phyloP scores from a whole-genome alignment of 331 rosid genomes.

The Telfairia occidentalis region DNA sequence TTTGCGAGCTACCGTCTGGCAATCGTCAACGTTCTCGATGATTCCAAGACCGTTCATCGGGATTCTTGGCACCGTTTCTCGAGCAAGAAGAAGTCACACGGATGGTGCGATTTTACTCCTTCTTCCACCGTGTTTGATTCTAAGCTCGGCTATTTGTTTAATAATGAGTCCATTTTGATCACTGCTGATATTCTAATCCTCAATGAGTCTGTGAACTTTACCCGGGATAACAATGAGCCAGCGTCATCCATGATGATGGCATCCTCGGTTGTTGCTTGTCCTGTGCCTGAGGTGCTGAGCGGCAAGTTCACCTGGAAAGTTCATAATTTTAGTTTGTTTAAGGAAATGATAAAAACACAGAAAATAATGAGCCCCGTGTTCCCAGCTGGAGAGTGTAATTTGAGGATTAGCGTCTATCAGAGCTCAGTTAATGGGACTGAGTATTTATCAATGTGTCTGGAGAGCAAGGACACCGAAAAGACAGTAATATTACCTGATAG shows the following conservation, averaged over 20 bases:
- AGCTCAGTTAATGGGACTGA: constrained; percentile 84
- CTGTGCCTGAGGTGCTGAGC: constrained; percentile 66
- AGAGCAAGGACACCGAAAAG: constrained; percentile 96
- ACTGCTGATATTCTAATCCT: constrained; percentile 86
- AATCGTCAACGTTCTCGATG: constrained; percentile 64
- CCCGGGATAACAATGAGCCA: constrained; percentile 70
- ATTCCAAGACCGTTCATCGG: constrained; percentile 80
- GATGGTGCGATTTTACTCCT: constrained; percentile 97
- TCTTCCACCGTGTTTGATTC: constrained; percentile 80
- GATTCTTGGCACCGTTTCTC: constrained; percentile 99
- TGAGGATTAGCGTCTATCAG: constrained; percentile 98
- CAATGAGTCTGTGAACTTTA: constrained; percentile 76
- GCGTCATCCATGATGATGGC: constrained; percentile 26
- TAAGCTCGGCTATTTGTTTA: constrained; percentile 60
- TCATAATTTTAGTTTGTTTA: constrained; percentile 78
- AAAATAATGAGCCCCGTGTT: constrained; percentile 97
- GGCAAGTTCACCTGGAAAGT: constrained; percentile 99
- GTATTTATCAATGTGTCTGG: constrained; percentile 93
- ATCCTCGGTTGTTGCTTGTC: constrained; percentile 50
- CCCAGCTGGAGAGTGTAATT: constrained; percentile 96
- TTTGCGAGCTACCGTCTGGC: constrained; percentile 95
- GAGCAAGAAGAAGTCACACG: constrained; percentile 90
- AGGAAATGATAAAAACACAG: constrained; percentile 93
- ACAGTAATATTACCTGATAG: constrained; percentile 62
- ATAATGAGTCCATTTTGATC: constrained; percentile 66